Evolutionary conservation across 2,329 filamentous ascomycete genomes (phyloP).

Genomic region (Delphinella strobiligena): DNA sequence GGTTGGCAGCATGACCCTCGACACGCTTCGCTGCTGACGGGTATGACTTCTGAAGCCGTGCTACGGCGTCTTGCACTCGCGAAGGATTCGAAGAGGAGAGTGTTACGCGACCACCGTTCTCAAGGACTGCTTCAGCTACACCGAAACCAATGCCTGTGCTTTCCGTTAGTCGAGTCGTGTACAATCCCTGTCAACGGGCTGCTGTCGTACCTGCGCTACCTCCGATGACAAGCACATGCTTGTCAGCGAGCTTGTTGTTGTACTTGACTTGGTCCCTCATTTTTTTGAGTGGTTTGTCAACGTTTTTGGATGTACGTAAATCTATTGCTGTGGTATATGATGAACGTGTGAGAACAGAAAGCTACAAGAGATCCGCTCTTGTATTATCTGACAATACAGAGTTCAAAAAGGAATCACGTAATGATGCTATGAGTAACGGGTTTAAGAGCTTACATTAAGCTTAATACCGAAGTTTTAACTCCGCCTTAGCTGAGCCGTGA

Average conservation of each 20-base stretch:
- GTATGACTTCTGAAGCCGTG: slow-evolving; percentile 31
- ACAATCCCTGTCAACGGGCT: neutral
- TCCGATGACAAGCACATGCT: slow-evolving; percentile 48
- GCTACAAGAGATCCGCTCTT: too few species aligned
- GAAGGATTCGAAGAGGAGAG: slow-evolving; percentile 46
- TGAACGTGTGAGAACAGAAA: too few species aligned
- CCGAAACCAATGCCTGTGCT: slow-evolving; percentile 48
- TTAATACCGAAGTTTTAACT: too few species aligned
- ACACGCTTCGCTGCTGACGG: slow-evolving; percentile 28
- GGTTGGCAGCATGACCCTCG: slow-evolving; percentile 35
- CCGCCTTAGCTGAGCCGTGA: too few species aligned
- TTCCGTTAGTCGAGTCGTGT: neutral
- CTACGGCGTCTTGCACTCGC: slow-evolving; percentile 37
- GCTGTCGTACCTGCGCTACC: slow-evolving; percentile 34
- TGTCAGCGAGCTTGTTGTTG: slow-evolving; percentile 34
- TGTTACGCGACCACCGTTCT: slow-evolving; percentile 43
- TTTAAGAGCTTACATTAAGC: too few species aligned
- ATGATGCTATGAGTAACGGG: too few species aligned
- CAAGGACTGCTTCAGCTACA: slow-evolving; percentile 46
- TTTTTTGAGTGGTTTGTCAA: too few species aligned
- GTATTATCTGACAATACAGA: too few species aligned
- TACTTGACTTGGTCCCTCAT: slow-evolving; percentile 34
- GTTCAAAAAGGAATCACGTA: too few species aligned
- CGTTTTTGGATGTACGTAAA: too few species aligned
- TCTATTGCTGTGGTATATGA: too few species aligned